These are phyloP conservation scores for Cynanchum wilfordii DNA, from an alignment of 257 asterid genomes.

Conservation along the genomic window DNA sequence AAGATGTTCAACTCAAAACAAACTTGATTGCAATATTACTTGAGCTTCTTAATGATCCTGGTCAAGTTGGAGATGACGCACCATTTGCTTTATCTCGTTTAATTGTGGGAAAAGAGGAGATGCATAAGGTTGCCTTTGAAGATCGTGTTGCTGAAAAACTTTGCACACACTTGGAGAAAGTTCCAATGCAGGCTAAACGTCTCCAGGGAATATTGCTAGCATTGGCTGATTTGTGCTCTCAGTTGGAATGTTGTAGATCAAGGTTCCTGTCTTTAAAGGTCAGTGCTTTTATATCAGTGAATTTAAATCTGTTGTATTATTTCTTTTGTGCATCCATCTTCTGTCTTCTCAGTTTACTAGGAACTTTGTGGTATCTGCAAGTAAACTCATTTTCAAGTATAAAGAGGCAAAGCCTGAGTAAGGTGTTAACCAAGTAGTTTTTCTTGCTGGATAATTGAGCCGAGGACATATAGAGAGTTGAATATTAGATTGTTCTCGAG, in stretches of 20 bases:
- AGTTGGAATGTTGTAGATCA: constrained; percentile 79
- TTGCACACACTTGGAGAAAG: constrained; percentile 46
- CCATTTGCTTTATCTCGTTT: constrained; percentile 74
- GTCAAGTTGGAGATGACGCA: constrained; percentile 95
- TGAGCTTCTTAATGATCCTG: constrained; percentile 84
- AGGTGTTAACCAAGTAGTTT: neutral
- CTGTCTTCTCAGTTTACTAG: neutral
- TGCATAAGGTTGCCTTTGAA: constrained; percentile 76
- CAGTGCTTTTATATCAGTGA: constrained; percentile 21
- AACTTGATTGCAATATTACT: constrained; percentile 54
- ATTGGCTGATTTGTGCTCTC: constrained; percentile 73
- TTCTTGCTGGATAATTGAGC: neutral
- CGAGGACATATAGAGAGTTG: neutral
- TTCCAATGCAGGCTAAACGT: constrained; percentile 52
- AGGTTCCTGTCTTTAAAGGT: constrained; percentile 67
- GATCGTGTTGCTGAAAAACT: constrained; percentile 57
- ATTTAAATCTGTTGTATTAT: neutral
- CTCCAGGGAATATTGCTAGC: constrained; percentile 71
- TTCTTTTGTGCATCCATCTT: neutral
- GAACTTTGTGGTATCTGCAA: constrained; percentile 8
- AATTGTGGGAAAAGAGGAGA: constrained; percentile 67
- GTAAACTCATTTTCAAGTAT: neutral
- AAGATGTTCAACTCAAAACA: constrained; percentile 51
- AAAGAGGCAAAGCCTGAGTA: neutral
- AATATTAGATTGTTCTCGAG: neutral